Evolutionary conservation across 176 grass and related monocot species (phyloP).

Genomic region (barley (Hordeum vulgare)): DNA sequence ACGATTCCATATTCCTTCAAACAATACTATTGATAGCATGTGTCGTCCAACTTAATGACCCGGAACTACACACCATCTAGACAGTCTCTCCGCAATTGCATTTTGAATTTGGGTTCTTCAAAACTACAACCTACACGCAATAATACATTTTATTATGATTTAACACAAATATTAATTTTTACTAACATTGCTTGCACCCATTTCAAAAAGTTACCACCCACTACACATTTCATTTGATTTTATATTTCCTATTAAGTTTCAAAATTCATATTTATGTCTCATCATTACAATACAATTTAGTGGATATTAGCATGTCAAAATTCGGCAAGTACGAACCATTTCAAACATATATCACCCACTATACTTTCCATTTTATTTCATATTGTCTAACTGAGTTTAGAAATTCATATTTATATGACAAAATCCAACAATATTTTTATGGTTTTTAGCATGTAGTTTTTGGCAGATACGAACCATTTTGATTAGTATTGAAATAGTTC

Average conservation of each 20-base stretch:
- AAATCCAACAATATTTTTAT: not conserved
- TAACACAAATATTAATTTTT: not conserved
- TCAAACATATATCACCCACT: not conserved
- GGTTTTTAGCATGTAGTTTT: not conserved
- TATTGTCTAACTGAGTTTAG: not conserved
- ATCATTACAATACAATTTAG: not conserved
- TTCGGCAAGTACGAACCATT: not conserved
- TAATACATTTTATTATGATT: not conserved
- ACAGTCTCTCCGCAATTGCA: not conserved
- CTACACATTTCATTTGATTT: not conserved
- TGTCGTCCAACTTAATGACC: not conserved
- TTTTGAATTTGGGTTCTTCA: not conserved
- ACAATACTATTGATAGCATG: not conserved
- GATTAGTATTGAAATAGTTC: not conserved
- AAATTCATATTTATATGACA: not conserved
- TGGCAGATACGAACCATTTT: not conserved
- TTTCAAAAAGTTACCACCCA: not conserved
- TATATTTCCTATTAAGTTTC: not conserved
- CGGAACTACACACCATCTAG: not conserved
- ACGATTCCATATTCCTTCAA: not conserved
- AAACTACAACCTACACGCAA: not conserved
- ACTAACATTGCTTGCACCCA: not conserved
- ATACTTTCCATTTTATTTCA: not conserved
- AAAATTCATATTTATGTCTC: not conserved
- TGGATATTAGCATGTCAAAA: not conserved